These are phyloP conservation scores for Xylaria acuta DNA, from an alignment of 495 filamentous ascomycete genomes.

Conservation along the genomic window DNA sequence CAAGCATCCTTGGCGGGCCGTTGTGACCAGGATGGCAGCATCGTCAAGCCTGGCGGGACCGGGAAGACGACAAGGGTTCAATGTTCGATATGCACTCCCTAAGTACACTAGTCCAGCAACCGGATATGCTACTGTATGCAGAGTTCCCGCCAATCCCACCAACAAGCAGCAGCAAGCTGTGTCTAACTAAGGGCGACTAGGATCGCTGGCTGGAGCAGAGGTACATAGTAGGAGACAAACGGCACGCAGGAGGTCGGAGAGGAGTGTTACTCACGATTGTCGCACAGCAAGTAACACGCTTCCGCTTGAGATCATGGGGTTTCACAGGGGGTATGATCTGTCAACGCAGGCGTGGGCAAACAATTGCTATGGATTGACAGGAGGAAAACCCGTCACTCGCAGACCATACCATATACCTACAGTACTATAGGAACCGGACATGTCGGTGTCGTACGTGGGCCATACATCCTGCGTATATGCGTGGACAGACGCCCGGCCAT, in stretches of 20 bases:
- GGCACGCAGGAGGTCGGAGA: background rate
- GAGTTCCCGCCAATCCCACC: slow-evolving; percentile 18
- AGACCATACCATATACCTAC: background rate
- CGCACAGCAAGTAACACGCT: background rate
- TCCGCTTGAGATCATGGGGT: background rate
- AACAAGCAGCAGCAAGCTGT: background rate
- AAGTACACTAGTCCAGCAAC: slow-evolving; percentile 1
- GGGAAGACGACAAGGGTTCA: slow-evolving; percentile 14
- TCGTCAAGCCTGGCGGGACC: slow-evolving; percentile 17
- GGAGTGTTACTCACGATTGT: background rate
- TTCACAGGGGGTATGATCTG: background rate
- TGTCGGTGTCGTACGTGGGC: slow-evolving; percentile 7
- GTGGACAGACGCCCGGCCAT: background rate
- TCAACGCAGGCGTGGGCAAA: background rate
- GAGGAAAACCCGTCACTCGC: background rate
- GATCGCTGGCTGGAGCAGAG: background rate
- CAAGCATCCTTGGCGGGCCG: slow-evolving; percentile 29
- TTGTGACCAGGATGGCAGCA: slow-evolving; percentile 24
- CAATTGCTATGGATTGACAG: background rate
- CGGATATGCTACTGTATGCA: slow-evolving; percentile 23
- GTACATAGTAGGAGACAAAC: background rate
- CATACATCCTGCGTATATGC: background rate
- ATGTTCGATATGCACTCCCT: slow-evolving; percentile 6
- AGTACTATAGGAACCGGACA: background rate
- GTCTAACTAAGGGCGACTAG: background rate